Base-by-base conservation (phyloP, 805 yeast genomes). In the Hanseniaspora valbyensis region DNA sequence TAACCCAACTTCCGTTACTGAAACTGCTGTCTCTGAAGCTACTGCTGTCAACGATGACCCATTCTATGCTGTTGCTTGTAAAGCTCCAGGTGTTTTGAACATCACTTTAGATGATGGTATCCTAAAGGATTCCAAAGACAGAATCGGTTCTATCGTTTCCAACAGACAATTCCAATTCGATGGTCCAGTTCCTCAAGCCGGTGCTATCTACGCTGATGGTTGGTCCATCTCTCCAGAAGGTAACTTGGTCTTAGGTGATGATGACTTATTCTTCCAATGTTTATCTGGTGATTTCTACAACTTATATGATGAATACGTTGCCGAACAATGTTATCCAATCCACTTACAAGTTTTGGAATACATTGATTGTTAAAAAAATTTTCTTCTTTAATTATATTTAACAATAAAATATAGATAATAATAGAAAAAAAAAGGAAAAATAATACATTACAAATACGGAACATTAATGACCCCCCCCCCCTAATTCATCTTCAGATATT, bases 131-230 rank as follows among this genome's bases (percentile, higher is more conserved):
- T 62, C 73, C 32, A 57, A 69, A 54, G 83, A 83, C 42, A 78
- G 90, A 74, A 67, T 82, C 57, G 89, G 89, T 58, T 76, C 87
- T 45, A 80, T 82, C 67, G 90, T 82, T 58, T 80, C 88, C 49
- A 82, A 81, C 79, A 74, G 83, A 71, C 90, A 82, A 71, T 82
- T 82, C 76, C 90, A 82, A 71, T 82, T 82, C 61, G 90, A 82
- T 65, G 89, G 89, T 63, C 86, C 87, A 55, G 83, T 85, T 69
- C 88, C 89, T 61, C 90, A 82, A 72, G 85, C 83, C 30, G 84
- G 83, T 66, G 73, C 83, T 53, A 74, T 78, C 63, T 77, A 75
- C 64, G 83, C 85, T 59, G 78, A 75, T 53, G 84, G 85, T 56
- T 79, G 85, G 85, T 65, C 72, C 39, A 61, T 70, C 54, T 65